phyloP scores from a whole-genome alignment of 805 yeast genomes.

The Candida stauntonica region DNA sequence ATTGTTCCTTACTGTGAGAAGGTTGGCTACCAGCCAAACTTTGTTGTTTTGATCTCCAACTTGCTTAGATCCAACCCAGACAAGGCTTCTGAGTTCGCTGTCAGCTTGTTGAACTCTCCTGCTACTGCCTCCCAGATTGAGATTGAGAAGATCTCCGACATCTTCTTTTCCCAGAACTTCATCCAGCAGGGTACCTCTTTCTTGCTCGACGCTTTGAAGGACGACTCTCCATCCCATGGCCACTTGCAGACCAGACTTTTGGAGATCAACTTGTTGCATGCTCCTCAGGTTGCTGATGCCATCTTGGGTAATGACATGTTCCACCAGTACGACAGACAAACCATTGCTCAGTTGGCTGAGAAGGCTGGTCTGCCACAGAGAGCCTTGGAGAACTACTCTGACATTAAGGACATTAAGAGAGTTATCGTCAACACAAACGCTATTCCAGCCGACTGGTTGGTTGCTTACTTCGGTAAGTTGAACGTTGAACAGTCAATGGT shows the following conservation, averaged over 20 bases:
- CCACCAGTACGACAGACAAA: constrained; percentile 90
- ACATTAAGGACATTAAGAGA: constrained; percentile 91
- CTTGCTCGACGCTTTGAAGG: constrained; percentile 89
- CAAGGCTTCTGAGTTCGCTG: constrained; percentile 95
- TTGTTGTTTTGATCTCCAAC: constrained; percentile 82
- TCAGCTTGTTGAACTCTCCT: constrained; percentile 67
- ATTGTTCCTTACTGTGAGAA: constrained; percentile 91
- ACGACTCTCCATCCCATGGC: constrained; percentile 90
- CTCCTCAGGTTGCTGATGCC: constrained; percentile 99
- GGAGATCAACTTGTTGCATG: constrained; percentile 89
- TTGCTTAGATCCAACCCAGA: constrained; percentile 94
- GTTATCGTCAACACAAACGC: constrained; percentile 83
- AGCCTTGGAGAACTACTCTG: constrained; percentile 94
- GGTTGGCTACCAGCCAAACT: constrained; percentile 86
- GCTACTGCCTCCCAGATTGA: constrained; percentile 58
- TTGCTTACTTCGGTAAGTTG: constrained; percentile 85
- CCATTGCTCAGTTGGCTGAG: constrained; percentile 89
- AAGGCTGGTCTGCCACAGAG: constrained; percentile 95
- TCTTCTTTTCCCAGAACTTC: constrained; percentile 89
- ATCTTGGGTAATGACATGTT: constrained; percentile 94
- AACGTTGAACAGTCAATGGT: constrained; percentile 91
- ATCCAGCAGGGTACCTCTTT: constrained; percentile 98
- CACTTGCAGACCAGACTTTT: constrained; percentile 91
- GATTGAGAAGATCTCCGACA: constrained; percentile 84
- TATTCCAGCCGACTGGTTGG: constrained; percentile 91